Base-by-base conservation (phyloP, 805 yeast genomes). In the Hemisphaericaspora nanyangensis region DNA sequence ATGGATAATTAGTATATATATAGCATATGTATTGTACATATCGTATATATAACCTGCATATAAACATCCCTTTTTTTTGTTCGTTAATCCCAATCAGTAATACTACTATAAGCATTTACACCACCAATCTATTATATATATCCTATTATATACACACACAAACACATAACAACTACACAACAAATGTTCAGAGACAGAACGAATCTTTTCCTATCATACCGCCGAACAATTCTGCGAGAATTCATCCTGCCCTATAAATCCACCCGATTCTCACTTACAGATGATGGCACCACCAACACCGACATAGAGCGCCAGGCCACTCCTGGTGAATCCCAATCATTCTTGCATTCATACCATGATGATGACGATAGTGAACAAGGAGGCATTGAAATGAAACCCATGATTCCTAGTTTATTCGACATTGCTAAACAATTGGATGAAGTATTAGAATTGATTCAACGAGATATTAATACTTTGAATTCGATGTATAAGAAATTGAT, bases 151-250 rank as follows among this genome's bases (percentile, higher is more conserved):
- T n/a, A n/a, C n/a, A n/a, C n/a, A n/a, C n/a, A n/a, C n/a, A n/a
- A n/a, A n/a, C n/a, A 22, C 26, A 22, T 8, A 2, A 3, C 3
- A 22, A 12, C 26, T 8, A 22, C 26, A 5, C 12, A 5, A 39
- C 39, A 34, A 38, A 88, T 91, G 96, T 86, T 85, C 55, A 74
- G 98, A 58, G 98, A 93, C 63, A 73, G 97, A 58, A 93, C 99
- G n/a, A 91, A 90, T 55, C 72, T 91, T 47, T 91, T 74, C 60
- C 68, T 89, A 17, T 88, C 97, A 33, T 91, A 85, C 56, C 78
- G 99, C 46, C 79, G 93, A 43, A 89, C 98, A 8, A 83, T 82
- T 41, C 95, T 95, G 0, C 89, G 89, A 18, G 44, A 42, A 12
- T 13, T 22, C 11, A 12, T 24, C 17, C 29, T 18, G 15, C 26